Base-by-base conservation (phyloP, 352 stramenopile species). In the Phytophthora rubi region DNA sequence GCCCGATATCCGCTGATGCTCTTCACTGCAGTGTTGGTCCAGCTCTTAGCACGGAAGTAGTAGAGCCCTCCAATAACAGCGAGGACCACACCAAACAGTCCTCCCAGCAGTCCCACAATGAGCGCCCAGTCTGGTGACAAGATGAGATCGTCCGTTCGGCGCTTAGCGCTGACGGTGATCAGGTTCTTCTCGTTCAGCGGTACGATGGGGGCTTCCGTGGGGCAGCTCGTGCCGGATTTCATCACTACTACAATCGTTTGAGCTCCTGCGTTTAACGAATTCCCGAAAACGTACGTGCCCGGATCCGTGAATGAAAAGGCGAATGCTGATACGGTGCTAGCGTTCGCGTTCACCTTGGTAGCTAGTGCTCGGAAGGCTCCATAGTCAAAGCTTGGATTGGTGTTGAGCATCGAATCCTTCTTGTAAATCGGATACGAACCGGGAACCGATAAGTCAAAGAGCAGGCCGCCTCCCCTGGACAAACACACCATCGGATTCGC, bases 351-450 rank as follows among this genome's bases (percentile, higher is more conserved):
- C 26, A 92, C 66, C 45, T 83, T 86, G 2, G 81, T 68, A 4
- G 81, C 81, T 15, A 98, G 69, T 2, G 76, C 76, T 7, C 92
- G 79, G 67, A 98, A 98, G 4, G 78, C 78, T 15, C 86, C 86
- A 49, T 95, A 98, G 72, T 98, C 95, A 53, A 98, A 98, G 55
- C 76, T 87, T 6, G 82, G 76, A 54, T 98, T 98, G 4, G 92
- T 97, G 68, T 98, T 98, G 33, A 98, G 88, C 73, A 98, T 92
- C 21, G 93, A 98, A 68, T 98, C 92, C 68, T 98, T 98, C 26
- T 97, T 66, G 68, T 98, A 98, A 55, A 98, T 83, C 4, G 95
- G 95, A 59, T 97, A 98, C 16, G 82, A 88, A 15, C 70, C 75
- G 2, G 73, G 70, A 0, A 83, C 82, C 0, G 87, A 90, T 15